These are phyloP conservation scores for Crithidia brevicula DNA, from an alignment of 208 protist species.

Conservation along the genomic window DNA sequence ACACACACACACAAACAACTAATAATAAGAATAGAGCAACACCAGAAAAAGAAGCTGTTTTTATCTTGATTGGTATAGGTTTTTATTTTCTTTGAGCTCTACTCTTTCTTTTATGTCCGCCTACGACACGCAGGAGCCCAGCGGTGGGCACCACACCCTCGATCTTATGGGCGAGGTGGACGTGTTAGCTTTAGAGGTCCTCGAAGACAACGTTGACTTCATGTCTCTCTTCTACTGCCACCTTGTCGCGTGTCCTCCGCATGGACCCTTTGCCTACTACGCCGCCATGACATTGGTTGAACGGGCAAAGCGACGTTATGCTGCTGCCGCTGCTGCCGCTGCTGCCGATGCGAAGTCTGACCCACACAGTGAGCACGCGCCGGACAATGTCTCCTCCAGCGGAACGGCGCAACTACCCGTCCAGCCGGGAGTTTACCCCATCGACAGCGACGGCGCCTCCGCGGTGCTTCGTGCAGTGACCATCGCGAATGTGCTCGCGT, in stretches of 20 bases:
- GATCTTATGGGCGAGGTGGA: slow-evolving; percentile 20
- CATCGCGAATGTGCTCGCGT: slow-evolving; percentile 50
- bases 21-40: too few species aligned
- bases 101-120: slow-evolving; percentile 11
- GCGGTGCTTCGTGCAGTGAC: slow-evolving; percentile 40
- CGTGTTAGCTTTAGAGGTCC: slow-evolving; percentile 15
- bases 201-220: slow-evolving; percentile 65
- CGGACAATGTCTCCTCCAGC: too few species aligned
- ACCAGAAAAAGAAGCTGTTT: too few species aligned
- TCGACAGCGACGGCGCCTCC: slow-evolving; percentile 10
- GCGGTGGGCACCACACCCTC: not conserved
- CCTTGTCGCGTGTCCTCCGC: slow-evolving; percentile 65
- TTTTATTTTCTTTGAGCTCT: too few species aligned
- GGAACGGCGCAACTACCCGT: too few species aligned
- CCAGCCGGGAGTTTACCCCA: slow-evolving; percentile 7
- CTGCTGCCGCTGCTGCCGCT: slow-evolving; percentile 4
- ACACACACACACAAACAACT: too few species aligned
- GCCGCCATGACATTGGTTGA: slow-evolving; percentile 69
- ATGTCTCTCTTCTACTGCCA: slow-evolving; percentile 80
- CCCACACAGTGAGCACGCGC: too few species aligned
- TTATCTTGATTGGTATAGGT: too few species aligned
- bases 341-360: too few species aligned
- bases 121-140: not conserved
- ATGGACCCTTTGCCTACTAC: slow-evolving; percentile 76
- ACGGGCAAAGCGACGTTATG: slow-evolving; percentile 41